These are phyloP conservation scores for Babesia divergens DNA, from an alignment of 169 alveolate genomes.

Conservation along the genomic window DNA sequence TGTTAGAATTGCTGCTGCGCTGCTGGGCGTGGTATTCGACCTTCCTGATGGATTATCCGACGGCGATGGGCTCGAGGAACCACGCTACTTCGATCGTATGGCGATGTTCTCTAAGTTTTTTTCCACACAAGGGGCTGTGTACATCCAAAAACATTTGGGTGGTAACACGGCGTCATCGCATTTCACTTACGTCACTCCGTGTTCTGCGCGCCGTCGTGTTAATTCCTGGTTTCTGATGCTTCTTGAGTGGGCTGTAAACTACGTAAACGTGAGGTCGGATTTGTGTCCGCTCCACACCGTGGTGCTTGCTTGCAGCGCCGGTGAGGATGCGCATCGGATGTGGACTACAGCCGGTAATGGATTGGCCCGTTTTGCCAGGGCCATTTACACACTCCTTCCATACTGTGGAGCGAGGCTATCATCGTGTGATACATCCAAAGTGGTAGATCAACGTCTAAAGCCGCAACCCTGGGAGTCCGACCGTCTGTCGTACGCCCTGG, in stretches of 20 bases:
- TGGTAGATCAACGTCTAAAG: neutral
- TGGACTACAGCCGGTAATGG: conserved; percentile 17
- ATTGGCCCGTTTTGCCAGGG: neutral
- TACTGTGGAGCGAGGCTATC: neutral
- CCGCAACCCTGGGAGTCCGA: conserved; percentile 13
- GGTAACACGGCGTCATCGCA: neutral
- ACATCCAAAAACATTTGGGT: neutral
- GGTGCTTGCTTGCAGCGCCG: neutral
- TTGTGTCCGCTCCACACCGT: neutral
- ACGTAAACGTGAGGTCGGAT: neutral
- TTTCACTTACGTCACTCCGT: neutral
- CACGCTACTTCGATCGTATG: neutral
- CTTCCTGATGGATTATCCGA: neutral
- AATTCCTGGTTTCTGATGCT: conserved; percentile 1
- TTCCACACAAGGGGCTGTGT: neutral
- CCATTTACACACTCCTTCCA: neutral
- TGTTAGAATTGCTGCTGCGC: conserved; percentile 1
- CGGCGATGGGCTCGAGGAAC: neutral
- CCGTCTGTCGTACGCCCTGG: conserved; percentile 16
- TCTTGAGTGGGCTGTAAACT: neutral
- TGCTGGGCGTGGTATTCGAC: conserved; percentile 4
- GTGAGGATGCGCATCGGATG: conserved; percentile 1
- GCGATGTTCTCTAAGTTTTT: neutral
- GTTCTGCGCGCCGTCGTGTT: conserved; percentile 1
- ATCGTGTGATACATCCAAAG: neutral